phyloP scores from a whole-genome alignment of 768 basidiomycete genomes.

The Hypholoma fasciculare region DNA sequence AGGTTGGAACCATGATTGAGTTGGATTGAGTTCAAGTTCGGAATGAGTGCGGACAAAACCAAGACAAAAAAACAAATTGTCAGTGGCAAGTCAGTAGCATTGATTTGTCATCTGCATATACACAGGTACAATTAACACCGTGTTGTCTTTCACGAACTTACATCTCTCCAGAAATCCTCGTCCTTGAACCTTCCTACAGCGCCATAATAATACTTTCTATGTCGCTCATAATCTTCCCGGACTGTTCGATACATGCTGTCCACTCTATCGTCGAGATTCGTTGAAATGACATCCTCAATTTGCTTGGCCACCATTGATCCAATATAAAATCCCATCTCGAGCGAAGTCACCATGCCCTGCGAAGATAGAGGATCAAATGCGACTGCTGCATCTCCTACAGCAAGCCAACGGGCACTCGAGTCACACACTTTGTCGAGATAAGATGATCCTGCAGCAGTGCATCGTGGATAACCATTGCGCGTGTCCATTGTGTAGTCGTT shows the following conservation, averaged over 20 bases:
- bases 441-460: slow-evolving; percentile 30
- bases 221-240: slow-evolving; percentile 14
- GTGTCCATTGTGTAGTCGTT: slow-evolving; percentile 21
- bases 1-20: no score
- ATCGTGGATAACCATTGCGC: slow-evolving; percentile 13
- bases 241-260: slow-evolving; percentile 11
- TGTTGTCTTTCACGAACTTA: neutral
- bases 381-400: slow-evolving; percentile 38
- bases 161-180: slow-evolving; percentile 9
- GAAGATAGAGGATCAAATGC: slow-evolving; percentile 40
- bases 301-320: slow-evolving; percentile 19
- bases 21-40: no score
- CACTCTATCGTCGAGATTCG: slow-evolving; percentile 8
- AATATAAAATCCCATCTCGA: slow-evolving; percentile 27
- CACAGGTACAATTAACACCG: no score
- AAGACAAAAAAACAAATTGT: no score
- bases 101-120: no score
- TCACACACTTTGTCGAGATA: slow-evolving; percentile 21
- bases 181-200: slow-evolving; percentile 12
- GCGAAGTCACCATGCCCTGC: slow-evolving; percentile 37
- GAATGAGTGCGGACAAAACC: no score
- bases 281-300: neutral
- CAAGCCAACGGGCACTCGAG: slow-evolving; percentile 23
- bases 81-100: no score
- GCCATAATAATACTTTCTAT: slow-evolving; percentile 17